Evolutionary conservation across 2,329 filamentous ascomycete species (phyloP), one percentile per base, ranked within the genome.

Genomic region (Ceratocystis eucalypticola): DNA sequence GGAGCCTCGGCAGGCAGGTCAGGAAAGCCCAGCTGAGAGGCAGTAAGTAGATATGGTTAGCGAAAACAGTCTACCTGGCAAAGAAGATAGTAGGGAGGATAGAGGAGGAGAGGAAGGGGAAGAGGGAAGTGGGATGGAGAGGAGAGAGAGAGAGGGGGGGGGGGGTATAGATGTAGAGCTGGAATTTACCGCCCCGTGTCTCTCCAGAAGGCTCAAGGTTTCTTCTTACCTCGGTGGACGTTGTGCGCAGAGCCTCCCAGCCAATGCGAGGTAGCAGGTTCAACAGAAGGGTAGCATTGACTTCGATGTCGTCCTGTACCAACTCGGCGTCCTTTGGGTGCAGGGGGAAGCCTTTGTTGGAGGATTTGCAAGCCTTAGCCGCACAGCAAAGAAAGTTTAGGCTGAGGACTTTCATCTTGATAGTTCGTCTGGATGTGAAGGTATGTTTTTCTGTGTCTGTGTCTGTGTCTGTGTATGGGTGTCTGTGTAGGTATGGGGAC

Each of bases 381-480:
- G 94, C 93, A 80, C 94, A 99, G 72, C 91, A 94, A 70, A 97
- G 80, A 77, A 99, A 99, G 78, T 97, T 97, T 72, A 96, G 87
- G 69, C 91, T 96, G 64, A 97, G 84, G 69, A 97, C 80, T 77
- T 97, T 97, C 94, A 99, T 99, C 66, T 67, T 68, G 53, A 8
- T 41, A 41, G 37, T 41, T 41, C 20, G 41, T 22, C 33, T 46
- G 55, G 30, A 25, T 55, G 25, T 67, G 62, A 37, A 30, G 45
- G 41, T 65, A 33, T 15, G 17, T 64, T 20, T 33, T 15, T 15
- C 15, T n/a, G 17, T 2, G 53, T 20, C 68, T 62, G 55, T 25
- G 22, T 25, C 22, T 25, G 17, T 2, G 53, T 20, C 68, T 62
- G 55, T 25, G 22, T 25, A 2, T 25, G 22, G 61, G 50, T 15